phyloP scores from a whole-genome alignment of 805 yeast species.

The Lipomyces yamadae region DNA sequence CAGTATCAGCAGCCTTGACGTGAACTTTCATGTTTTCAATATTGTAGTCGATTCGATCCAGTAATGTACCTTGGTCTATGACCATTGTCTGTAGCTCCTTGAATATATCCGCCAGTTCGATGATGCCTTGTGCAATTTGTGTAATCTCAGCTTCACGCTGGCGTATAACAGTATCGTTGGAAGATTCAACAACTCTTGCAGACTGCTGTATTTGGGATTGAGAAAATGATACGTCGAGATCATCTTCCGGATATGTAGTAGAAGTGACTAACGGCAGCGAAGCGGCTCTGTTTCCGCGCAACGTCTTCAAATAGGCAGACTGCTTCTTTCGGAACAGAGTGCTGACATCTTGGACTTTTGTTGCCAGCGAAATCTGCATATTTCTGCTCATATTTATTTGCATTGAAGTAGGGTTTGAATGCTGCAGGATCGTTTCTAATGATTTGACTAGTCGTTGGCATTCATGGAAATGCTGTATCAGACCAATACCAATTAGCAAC shows the following conservation, averaged over 20 bases:
- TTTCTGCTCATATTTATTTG: slow-evolving; percentile 75
- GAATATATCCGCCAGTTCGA: slow-evolving; percentile 91
- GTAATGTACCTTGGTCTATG: slow-evolving; percentile 91
- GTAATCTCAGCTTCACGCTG: slow-evolving; percentile 90
- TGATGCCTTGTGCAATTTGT: slow-evolving; percentile 88
- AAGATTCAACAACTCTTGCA: slow-evolving; percentile 29
- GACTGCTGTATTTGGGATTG: slow-evolving; percentile 44
- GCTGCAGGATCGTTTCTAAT: slow-evolving; percentile 53
- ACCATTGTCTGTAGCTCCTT: slow-evolving; percentile 90
- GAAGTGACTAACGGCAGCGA: slow-evolving; percentile 40
- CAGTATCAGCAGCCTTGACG: slow-evolving; percentile 75
- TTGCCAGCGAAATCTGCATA: slow-evolving; percentile 82
- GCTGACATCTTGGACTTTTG: slow-evolving; percentile 77
- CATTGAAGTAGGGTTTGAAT: slow-evolving; percentile 46
- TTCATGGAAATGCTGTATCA: slow-evolving; percentile 59
- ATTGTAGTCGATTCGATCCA: slow-evolving; percentile 94
- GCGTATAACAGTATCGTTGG: slow-evolving; percentile 54
- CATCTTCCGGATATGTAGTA: slow-evolving; percentile 37
- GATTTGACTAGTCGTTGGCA: slow-evolving; percentile 78
- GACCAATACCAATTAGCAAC: slow-evolving; percentile 10
- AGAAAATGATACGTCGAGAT: slow-evolving; percentile 38
- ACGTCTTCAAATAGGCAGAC: slow-evolving; percentile 81
- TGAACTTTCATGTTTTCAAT: slow-evolving; percentile 78
- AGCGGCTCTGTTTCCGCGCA: slow-evolving; percentile 63
- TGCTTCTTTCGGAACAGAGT: slow-evolving; percentile 84